phyloP scores from a whole-genome alignment of 2,329 filamentous ascomycete genomes.

The Epichloe amarillans region DNA sequence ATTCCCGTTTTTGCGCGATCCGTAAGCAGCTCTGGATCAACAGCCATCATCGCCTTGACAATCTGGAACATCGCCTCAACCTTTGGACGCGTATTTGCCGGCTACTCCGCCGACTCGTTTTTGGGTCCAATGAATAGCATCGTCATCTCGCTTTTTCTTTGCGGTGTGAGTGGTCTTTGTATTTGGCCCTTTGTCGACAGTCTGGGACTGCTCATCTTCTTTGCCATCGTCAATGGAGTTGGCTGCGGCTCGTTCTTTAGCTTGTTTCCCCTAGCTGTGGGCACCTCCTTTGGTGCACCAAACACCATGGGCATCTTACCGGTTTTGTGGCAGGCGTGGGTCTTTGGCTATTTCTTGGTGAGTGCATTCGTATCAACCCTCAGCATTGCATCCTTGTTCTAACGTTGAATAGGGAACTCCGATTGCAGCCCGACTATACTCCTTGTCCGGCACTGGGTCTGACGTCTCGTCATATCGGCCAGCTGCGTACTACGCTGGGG shows the following conservation, averaged over 20 bases:
- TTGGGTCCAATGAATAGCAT: constrained; percentile 16
- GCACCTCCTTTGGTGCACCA: constrained; percentile 11
- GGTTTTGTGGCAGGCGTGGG: constrained; percentile 16
- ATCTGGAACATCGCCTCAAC: constrained; percentile 17
- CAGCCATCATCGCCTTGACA: constrained; percentile 11
- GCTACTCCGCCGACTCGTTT: constrained; percentile 13
- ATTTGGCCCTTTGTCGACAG: constrained; percentile 16
- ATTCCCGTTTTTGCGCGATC: constrained; percentile 15
- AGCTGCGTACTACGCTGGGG: constrained; percentile 16
- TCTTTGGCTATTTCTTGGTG: constrained; percentile 17
- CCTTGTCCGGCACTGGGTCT: constrained; percentile 8
- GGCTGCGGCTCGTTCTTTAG: constrained; percentile 18
- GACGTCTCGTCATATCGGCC: constrained; percentile 12
- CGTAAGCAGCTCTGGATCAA: constrained; percentile 10
- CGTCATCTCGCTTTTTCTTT: constrained; percentile 13
- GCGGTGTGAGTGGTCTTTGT: constrained; percentile 12
- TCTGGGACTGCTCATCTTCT: constrained; percentile 11
- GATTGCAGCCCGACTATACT: constrained; percentile 15
- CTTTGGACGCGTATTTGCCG: constrained; percentile 13
- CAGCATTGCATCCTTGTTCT: background rate
- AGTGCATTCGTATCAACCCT: background rate
- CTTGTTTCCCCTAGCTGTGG: constrained; percentile 13
- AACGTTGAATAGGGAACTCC: constrained; percentile 13
- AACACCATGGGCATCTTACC: constrained; percentile 15
- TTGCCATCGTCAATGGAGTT: constrained; percentile 15